phyloP scores from a whole-genome alignment of 1,139 yeast species.

The Blastobotrys malaysiensis region DNA sequence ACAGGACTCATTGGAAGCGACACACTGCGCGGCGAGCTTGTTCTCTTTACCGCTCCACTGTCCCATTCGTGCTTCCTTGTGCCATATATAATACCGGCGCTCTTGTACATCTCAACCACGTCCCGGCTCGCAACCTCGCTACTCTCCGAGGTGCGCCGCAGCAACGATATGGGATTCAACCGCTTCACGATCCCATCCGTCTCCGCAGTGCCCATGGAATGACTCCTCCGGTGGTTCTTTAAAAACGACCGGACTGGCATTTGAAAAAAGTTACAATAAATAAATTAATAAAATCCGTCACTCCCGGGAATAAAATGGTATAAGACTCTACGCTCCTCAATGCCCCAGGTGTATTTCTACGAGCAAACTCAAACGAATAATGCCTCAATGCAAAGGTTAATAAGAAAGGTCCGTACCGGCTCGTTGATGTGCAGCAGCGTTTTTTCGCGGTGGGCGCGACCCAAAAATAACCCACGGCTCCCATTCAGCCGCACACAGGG shows the following conservation, averaged over 20 bases:
- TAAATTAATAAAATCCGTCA: too few relatives aligned
- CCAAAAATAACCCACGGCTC: neutral
- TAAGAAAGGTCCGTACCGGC: neutral
- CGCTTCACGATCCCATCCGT: conserved; percentile 21
- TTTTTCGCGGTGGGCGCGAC: neutral
- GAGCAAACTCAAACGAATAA: neutral
- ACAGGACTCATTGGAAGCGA: neutral
- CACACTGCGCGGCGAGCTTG: neutral
- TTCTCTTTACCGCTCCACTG: neutral
- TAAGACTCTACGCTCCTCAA: too few relatives aligned
- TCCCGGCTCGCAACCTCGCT: conserved; percentile 9
- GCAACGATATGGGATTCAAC: conserved; percentile 25
- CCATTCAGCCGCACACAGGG: neutral
- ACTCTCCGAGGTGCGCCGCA: conserved; percentile 17
- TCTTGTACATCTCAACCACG: conserved; percentile 21
- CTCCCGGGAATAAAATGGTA: neutral
- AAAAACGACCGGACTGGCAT: conserved; percentile 17
- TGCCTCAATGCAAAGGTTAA: neutral
- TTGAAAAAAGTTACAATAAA: neutral
- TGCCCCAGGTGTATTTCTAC: neutral
- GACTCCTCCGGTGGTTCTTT: conserved; percentile 19
- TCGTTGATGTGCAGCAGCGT: neutral
- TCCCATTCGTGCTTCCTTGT: conserved; percentile 35
- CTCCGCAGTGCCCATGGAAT: conserved; percentile 4
- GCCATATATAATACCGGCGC: conserved; percentile 33